A percentile compares a stretch with the other conserved stretches of the same genome.
Conservation (phyloP, 2,329 filamentous ascomycete species). For the Torrubiella hemipterigena region DNA sequence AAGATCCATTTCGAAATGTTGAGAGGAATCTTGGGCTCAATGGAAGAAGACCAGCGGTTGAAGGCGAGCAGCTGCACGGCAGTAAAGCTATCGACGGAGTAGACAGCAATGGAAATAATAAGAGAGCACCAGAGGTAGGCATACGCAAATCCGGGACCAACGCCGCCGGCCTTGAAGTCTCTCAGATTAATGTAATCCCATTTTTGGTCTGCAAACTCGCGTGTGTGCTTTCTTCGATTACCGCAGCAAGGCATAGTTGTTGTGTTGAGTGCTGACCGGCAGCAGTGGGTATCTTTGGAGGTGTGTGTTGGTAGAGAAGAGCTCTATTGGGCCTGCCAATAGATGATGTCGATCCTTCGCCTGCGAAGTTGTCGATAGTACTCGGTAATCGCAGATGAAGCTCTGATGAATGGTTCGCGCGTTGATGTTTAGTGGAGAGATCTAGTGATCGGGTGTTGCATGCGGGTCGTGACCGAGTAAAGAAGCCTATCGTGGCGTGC, state of each 20-base stretch:
- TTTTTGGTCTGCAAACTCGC: constrained; percentile 72
- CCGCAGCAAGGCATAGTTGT: constrained; percentile 51
- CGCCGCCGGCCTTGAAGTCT: constrained; percentile 79
- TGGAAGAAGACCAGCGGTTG: constrained; percentile 75
- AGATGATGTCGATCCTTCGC: too few species aligned
- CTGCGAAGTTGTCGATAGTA: too few species aligned
- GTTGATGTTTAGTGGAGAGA: too few species aligned
- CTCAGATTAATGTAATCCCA: constrained; percentile 75
- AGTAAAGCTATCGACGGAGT: constrained; percentile 84
- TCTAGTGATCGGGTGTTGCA: too few species aligned
- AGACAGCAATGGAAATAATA: constrained; percentile 69
- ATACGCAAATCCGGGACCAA: constrained; percentile 69
- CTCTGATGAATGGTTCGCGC: too few species aligned
- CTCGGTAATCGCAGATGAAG: too few species aligned
- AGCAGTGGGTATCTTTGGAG: too few species aligned
- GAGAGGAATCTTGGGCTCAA: constrained; percentile 67
- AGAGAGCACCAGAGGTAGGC: constrained; percentile 73
- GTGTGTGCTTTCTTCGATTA: constrained; percentile 46
- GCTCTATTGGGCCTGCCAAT: too few species aligned
- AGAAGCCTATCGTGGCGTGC: too few species aligned
- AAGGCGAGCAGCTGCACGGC: constrained; percentile 84
- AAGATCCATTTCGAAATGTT: constrained; percentile 90
- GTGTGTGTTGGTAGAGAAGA: too few species aligned
- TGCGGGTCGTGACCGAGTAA: too few species aligned
- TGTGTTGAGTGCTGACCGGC: constrained; percentile 20